phyloP scores from a whole-genome alignment of 805 yeast genomes.

The Candida schatavii region DNA sequence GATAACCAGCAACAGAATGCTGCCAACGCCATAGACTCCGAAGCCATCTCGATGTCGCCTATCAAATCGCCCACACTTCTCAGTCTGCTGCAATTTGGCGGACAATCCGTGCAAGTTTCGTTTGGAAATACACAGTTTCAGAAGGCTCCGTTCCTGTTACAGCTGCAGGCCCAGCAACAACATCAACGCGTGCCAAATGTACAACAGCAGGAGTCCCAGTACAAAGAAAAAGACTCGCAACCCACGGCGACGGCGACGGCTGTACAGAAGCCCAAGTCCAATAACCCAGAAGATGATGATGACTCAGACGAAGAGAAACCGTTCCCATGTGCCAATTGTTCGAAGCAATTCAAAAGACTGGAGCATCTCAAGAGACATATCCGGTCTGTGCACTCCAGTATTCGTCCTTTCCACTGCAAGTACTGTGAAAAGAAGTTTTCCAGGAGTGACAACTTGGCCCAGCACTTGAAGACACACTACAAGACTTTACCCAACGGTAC shows the following conservation, averaged over 20 bases:
- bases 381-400: slow-evolving; percentile 43
- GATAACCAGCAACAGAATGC: not conserved
- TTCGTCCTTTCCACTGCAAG: slow-evolving; percentile 44
- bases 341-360: slow-evolving; percentile 40
- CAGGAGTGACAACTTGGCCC: slow-evolving; percentile 43
- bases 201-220: not conserved
- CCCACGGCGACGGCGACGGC: not conserved
- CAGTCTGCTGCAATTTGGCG: slow-evolving; percentile 1
- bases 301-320: slow-evolving; percentile 16
- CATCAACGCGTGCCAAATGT: no score
- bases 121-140: not conserved
- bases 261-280: not conserved
- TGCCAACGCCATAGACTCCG: not conserved
- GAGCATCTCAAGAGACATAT: slow-evolving; percentile 44
- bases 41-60: not conserved
- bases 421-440: slow-evolving; percentile 44
- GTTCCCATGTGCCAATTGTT: slow-evolving; percentile 42
- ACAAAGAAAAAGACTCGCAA: not conserved
- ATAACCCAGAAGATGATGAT: slow-evolving; percentile 12
- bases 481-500: slow-evolving; percentile 33
- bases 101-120: not conserved
- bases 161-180: not conserved
- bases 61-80: slow-evolving; percentile 1
- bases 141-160: not conserved
- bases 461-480: slow-evolving; percentile 43